Percentiles rank a stretch among this genome's conserved stretches.
Evolutionary conservation across 1,284 basidiomycete species (phyloP).

Genomic region (Malassezia caprae): DNA sequence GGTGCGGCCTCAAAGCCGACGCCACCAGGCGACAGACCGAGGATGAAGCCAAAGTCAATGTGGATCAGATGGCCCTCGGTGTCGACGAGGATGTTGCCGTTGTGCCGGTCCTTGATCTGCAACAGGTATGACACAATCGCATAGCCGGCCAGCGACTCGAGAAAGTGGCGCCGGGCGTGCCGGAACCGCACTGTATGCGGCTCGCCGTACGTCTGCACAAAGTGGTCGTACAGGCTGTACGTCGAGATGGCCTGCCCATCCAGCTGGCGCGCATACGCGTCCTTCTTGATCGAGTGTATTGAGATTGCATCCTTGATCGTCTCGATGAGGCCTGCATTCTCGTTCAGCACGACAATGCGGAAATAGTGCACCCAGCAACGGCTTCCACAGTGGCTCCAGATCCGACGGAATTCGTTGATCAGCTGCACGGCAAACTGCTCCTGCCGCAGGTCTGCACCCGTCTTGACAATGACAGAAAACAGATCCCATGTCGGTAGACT

Average conservation of each 20-base stretch:
- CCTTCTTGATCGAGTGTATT: slow-evolving; percentile 98
- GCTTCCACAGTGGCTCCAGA: slow-evolving; percentile 66
- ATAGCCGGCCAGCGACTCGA: slow-evolving; percentile 80
- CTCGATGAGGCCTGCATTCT: slow-evolving; percentile 66
- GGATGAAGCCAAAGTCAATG: slow-evolving; percentile 98
- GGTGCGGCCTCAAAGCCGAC: slow-evolving; percentile 98
- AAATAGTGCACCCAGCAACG: slow-evolving; percentile 50
- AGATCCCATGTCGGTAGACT: slow-evolving; percentile 72
- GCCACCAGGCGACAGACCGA: slow-evolving; percentile 72
- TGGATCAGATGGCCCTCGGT: slow-evolving; percentile 82
- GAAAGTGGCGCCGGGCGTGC: slow-evolving; percentile 67
- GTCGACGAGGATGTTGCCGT: slow-evolving; percentile 94
- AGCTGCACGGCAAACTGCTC: slow-evolving; percentile 95
- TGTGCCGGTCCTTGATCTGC: slow-evolving; percentile 97
- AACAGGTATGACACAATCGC: slow-evolving; percentile 88
- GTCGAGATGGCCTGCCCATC: slow-evolving; percentile 49
- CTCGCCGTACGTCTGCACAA: slow-evolving; percentile 37
- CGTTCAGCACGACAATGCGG: slow-evolving; percentile 86
- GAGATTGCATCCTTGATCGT: slow-evolving; percentile 77
- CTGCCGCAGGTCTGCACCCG: slow-evolving; percentile 88
- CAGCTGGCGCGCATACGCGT: slow-evolving; percentile 80
- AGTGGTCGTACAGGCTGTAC: slow-evolving; percentile 43
- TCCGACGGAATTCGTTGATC: slow-evolving; percentile 79
- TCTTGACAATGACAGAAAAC: slow-evolving; percentile 95
- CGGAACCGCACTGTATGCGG: slow-evolving; percentile 27